Conservation (phyloP, 2,329 filamentous ascomycete genomes). For the Venturia aucupariae region DNA sequence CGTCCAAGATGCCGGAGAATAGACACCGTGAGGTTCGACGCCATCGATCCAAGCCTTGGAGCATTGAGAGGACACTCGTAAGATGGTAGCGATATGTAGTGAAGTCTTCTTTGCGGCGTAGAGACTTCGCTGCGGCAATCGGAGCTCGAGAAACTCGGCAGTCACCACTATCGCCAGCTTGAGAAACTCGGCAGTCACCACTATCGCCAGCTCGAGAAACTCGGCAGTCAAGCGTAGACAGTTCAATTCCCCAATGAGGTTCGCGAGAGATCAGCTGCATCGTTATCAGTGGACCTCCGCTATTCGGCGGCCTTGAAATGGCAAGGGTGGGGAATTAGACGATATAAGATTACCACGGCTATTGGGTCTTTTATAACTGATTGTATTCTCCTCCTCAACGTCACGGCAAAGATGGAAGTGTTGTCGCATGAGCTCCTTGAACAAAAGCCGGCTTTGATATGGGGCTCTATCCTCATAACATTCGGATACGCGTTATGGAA, state of each 20-base stretch:
- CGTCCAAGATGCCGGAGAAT: too few species aligned
- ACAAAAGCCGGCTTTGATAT: not conserved
- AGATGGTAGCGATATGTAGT: too few species aligned
- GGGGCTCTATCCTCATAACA: not conserved
- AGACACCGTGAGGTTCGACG: not conserved
- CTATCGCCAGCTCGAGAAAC: not conserved
- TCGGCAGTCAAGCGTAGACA: not conserved
- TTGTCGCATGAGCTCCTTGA: not conserved
- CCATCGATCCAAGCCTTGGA: not conserved
- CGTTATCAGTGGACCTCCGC: conserved; percentile 8
- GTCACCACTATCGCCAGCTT: not conserved
- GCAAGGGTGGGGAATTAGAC: not conserved
- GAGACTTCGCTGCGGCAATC: not conserved
- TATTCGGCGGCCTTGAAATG: conserved; percentile 6
- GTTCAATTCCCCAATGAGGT: not conserved
- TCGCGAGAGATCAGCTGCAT: not conserved
- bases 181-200: not conserved
- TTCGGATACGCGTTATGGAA: not conserved
- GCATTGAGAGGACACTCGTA: not conserved
- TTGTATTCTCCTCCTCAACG: not conserved
- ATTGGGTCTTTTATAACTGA: too few species aligned
- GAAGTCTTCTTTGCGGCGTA: too few species aligned
- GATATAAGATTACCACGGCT: too few species aligned
- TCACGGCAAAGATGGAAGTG: not conserved
- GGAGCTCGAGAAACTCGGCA: not conserved